These are phyloP conservation scores for Claviceps maximensis DNA, from an alignment of 2,329 filamentous ascomycete genomes.

Conservation along the genomic window DNA sequence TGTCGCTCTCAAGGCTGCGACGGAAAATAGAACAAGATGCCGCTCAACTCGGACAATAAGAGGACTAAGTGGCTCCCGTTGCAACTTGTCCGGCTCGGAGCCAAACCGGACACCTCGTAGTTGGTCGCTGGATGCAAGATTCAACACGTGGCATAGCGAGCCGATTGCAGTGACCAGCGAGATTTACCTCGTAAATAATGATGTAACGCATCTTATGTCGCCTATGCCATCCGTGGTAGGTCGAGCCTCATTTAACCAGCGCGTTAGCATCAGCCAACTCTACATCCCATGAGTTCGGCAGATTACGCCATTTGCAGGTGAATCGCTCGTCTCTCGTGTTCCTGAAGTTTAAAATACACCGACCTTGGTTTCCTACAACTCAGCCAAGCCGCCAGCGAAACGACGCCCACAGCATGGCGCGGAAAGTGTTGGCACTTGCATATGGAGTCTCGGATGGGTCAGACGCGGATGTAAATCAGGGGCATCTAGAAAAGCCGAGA, in stretches of 20 bases:
- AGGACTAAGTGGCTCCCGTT: background rate
- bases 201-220: background rate
- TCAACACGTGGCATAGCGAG: background rate
- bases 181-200: no score
- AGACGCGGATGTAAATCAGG: background rate
- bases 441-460: background rate
- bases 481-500: background rate
- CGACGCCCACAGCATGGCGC: background rate
- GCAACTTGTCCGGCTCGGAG: background rate
- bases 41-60: background rate
- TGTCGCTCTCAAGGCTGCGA: background rate
- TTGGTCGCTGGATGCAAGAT: background rate
- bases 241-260: background rate
- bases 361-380: background rate
- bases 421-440: background rate
- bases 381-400: background rate
- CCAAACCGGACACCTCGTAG: background rate
- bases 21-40: background rate
- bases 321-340: background rate
- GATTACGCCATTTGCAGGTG: background rate
- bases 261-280: background rate
- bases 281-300: background rate
- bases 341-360: background rate
- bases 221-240: background rate
- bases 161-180: background rate